Evolutionary conservation across 805 yeast species (phyloP), one percentile per base, ranked within the genome.

Genomic region (Candida ulmi): DNA sequence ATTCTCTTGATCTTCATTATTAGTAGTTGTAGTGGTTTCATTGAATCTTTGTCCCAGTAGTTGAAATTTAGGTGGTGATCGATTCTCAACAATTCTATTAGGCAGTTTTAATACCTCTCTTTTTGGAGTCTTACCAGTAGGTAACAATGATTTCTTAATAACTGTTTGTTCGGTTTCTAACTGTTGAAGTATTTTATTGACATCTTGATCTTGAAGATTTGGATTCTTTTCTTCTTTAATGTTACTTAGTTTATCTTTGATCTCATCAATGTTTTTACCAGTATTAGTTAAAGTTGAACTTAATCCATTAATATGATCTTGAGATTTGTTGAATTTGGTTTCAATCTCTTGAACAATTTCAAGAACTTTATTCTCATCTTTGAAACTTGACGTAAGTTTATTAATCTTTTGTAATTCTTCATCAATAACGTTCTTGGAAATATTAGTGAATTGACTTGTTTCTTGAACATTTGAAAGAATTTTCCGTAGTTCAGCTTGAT

Each of bases 41-140:
- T 45, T 44, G 36, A 55, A 52, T 11, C 58, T 35, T 34, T 53
- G 52, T 2, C 57, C 55, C 30, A 53, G 54, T 37, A 54, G 37
- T 17, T 53, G 52, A 37, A 53, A 55, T 21, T 55, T 55, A 16
- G 60, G 60, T 5, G 60, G 57, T 7, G 57, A 48, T 12, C 40
- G 41, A 2, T 24, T 6, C 11, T 34, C 36, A 13, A 21, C 15
- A 2, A 11, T 19, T 16, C 38, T 42, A 13, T 27, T 24, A 12
- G 58, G 57, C 8, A 53, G 15, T 9, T 30, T 39, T 8, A 52
- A 35, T 1, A 32, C 33, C 12, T 47, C 48, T 32, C 58, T 40
- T 35, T 42, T 44, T 8, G 63, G 63, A 2, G 62, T 58, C 19
- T 58, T 58, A 2, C 62, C 62, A 2, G 60, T 55, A 4, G 63